Conservation (phyloP, 2,329 filamentous ascomycete genomes). For the Decorospora gaudefroyi region DNA sequence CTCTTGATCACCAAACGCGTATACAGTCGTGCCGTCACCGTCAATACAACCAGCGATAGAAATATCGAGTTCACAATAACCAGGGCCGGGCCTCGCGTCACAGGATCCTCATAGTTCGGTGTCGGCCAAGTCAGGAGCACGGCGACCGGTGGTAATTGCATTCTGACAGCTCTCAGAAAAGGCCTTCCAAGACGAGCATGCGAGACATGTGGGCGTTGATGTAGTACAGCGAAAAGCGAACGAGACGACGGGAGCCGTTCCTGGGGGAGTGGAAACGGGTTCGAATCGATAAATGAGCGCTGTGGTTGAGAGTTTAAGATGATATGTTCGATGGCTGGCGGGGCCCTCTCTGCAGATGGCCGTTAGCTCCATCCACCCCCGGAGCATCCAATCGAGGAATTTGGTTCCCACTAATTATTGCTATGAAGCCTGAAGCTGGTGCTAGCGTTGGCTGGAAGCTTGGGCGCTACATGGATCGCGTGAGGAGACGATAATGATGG, state of each 20-base stretch:
- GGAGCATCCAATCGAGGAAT: slow-evolving; percentile 3
- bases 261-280: neutral
- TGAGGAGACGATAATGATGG: slow-evolving; percentile 7
- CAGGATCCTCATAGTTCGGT: slow-evolving; percentile 49
- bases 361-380: slow-evolving; percentile 4
- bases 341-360: slow-evolving; percentile 3
- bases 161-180: slow-evolving; percentile 20
- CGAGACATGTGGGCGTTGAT: slow-evolving; percentile 9
- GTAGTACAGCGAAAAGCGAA: slow-evolving; percentile 1
- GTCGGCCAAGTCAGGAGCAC: slow-evolving; percentile 45
- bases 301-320: slow-evolving; percentile 2
- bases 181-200: slow-evolving; percentile 6
- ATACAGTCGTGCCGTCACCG: slow-evolving; percentile 48
- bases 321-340: slow-evolving; percentile 4
- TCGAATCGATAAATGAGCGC: neutral
- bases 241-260: neutral
- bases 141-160: slow-evolving; percentile 38
- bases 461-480: slow-evolving; percentile 1
- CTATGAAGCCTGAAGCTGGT: neutral
- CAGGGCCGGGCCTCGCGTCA: slow-evolving; percentile 48
- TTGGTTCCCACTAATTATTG: slow-evolving; percentile 1
- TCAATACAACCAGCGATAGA: slow-evolving; percentile 44
- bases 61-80: slow-evolving; percentile 49
- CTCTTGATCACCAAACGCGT: slow-evolving; percentile 49
- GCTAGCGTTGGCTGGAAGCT: slow-evolving; percentile 6